Base-by-base conservation (phyloP, 768 basidiomycete species). In the Strobilomyces dryophilus region DNA sequence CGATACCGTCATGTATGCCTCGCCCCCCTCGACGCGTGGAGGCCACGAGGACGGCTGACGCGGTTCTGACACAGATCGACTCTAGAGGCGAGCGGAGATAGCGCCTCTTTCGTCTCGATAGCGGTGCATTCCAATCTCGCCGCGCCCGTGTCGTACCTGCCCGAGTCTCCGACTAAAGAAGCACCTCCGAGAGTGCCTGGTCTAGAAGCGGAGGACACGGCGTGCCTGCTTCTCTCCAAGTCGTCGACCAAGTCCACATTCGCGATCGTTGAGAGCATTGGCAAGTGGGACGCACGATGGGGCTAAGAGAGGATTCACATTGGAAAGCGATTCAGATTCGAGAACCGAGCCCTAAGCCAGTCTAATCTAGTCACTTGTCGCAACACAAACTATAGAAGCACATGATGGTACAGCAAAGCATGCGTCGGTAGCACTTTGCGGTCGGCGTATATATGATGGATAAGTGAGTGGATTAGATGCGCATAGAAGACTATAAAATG, bases 191-290 rank as follows among this genome's bases (percentile, higher is more conserved):
- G 80, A 36, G 61, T 77, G 5, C 78, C 83, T 4, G 69, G 75
- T 26, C 58, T 47, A 11, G 76, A 82, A 39, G 79, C 77, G 3
- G 83, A 84, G 48, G 82, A 85, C 55, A 79, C 78, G 1, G 74
- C 75, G 67, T 75, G 71, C 58, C 49, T 82, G 36, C 57, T 82
- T 42, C 49, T 79, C 67, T 42, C 66, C 58, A 47, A 56, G 31
- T 47, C 47, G 1, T 35, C 49, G 18, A 48, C 14, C 17, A 46
- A 20, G 20, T 52, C 53, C 3, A 61, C 58, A 0, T 85, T 80
- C 77, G 69, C 72, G 20, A 62, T 79, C 35, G 71, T 67, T 7
- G 78, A 84, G 56, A 76, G 75, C 41, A 51, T 73, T 12, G 72
- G 76, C 47, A 62, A 61, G 41, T 75, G 69, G 71, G 77, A 78